Evolutionary conservation across 2,329 filamentous ascomycete species (phyloP), one percentile per base, ranked within the genome.

Genomic region (Ceratocystis alfenasii): DNA sequence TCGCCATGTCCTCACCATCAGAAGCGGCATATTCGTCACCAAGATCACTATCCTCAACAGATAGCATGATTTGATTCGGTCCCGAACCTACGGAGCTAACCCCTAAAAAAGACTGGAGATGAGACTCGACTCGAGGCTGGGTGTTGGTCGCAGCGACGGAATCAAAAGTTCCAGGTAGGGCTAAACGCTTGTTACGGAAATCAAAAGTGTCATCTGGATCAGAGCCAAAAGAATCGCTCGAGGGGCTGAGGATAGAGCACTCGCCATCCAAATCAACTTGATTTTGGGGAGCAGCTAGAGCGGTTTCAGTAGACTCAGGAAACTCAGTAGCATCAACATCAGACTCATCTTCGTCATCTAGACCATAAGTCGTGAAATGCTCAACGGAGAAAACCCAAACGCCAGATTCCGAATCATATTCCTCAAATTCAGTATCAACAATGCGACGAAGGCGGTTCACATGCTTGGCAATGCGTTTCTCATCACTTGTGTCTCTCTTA

Each of bases 291-390:
- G 25, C 53, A 36, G 53, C 55, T n/a, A 36, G 5, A 2, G 2
- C 17, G 1, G 15, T 20, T 36, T 20, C 12, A 2, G 55, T 7
- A 20, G 55, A n/a, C 2, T 59, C 55, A 1, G 28, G 15, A 36
- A 59, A 8, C 20, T 59, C 55, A 7, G 55, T 33, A n/a, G 33
- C 55, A 17, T 59, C 55, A 10, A 15, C 55, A 12, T 59, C 81
- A 6, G 83, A 85, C 63, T 89, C 87, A 33, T 90, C 87, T 50
- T 89, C 90, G 69, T 89, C 90, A 69, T 93, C 88, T 65, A 97
- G 81, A 50, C 89, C 92, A 73, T 99, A 99, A 1, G 91, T 96
- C 1, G 93, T 97, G 75, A 95, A 99, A 75, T 99, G 94, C 72
- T 93, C 86, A n/a, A 99, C 94, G 8, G 80, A 85, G 78, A 99